phyloP scores from a whole-genome alignment of 176 grass and related monocot genomes.

The Triticum urartu region DNA sequence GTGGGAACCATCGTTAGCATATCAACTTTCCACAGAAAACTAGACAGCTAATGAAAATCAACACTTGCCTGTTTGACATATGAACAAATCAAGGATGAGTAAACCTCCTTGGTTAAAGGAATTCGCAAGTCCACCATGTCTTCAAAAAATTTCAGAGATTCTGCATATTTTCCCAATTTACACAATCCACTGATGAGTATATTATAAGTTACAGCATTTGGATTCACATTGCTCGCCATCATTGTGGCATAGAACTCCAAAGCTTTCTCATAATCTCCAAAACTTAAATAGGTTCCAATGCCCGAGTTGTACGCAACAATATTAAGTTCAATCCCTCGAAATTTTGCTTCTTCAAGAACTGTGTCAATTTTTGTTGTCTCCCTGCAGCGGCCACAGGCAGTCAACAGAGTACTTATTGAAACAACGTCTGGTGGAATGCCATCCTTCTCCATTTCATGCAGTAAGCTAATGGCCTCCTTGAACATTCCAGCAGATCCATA shows the following conservation, averaged over 20 bases:
- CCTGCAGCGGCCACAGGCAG: slow-evolving; percentile 63
- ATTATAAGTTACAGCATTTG: slow-evolving; percentile 82
- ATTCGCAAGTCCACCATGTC: slow-evolving; percentile 68
- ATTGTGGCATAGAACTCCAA: slow-evolving; percentile 67
- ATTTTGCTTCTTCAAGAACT: slow-evolving; percentile 66
- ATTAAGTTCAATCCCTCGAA: slow-evolving; percentile 72
- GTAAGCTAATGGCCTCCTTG: slow-evolving; percentile 59
- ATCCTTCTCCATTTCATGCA: slow-evolving; percentile 83
- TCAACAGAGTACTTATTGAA: slow-evolving; percentile 89
- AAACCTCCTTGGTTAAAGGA: slow-evolving; percentile 84
- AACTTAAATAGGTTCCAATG: slow-evolving; percentile 80
- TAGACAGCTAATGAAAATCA: slow-evolving; percentile 11
- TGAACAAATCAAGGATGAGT: slow-evolving; percentile 82
- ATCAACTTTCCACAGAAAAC: slow-evolving; percentile 26
- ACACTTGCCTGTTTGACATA: slow-evolving; percentile 81
- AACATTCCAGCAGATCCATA: slow-evolving; percentile 87
- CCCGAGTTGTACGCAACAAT: slow-evolving; percentile 88
- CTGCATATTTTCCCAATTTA: slow-evolving; percentile 65
- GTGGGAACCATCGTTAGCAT: slow-evolving; percentile 43
- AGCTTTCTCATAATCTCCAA: slow-evolving; percentile 81
- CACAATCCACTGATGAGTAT: slow-evolving; percentile 81
- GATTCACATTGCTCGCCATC: slow-evolving; percentile 63
- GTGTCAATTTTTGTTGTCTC: slow-evolving; percentile 75
- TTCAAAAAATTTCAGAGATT: slow-evolving; percentile 77
- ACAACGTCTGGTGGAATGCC: slow-evolving; percentile 75